Conservation (phyloP, 2,329 filamentous ascomycete genomes). For the Cordyceps tenuipes region DNA sequence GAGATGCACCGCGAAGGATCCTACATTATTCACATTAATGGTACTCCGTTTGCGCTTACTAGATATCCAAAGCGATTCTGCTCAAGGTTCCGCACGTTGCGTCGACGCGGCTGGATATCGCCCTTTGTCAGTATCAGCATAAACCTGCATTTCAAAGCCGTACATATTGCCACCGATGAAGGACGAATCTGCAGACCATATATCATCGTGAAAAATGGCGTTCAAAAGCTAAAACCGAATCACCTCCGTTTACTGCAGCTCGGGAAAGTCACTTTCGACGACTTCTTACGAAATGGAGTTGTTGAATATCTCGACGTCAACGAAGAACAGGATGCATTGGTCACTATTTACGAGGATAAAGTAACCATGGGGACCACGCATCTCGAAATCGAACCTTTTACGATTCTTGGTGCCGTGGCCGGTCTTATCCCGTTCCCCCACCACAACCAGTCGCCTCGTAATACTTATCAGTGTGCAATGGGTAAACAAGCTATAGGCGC, state of each 20-base stretch:
- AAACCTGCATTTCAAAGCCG: slow-evolving; percentile 83
- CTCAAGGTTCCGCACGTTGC: slow-evolving; percentile 73
- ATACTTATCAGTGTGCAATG: slow-evolving; percentile 99
- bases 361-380: slow-evolving; percentile 82
- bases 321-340: slow-evolving; percentile 93
- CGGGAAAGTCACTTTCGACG: slow-evolving; percentile 83
- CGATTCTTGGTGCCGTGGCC: slow-evolving; percentile 87
- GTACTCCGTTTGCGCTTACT: slow-evolving; percentile 84
- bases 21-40: slow-evolving; percentile 92
- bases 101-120: slow-evolving; percentile 84
- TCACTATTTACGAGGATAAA: slow-evolving; percentile 80
- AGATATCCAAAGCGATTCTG: slow-evolving; percentile 80
- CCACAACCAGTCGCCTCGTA: slow-evolving; percentile 96
- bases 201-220: slow-evolving; percentile 85
- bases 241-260: slow-evolving; percentile 76
- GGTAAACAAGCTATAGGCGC: slow-evolving; percentile 99
- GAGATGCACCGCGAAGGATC: slow-evolving; percentile 79
- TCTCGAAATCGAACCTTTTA: slow-evolving; percentile 96
- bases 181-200: slow-evolving; percentile 92
- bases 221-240: slow-evolving; percentile 68
- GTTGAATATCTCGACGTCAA: slow-evolving; percentile 98
- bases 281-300: slow-evolving; percentile 81
- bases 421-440: slow-evolving; percentile 96
- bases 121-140: slow-evolving; percentile 96
- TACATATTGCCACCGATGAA: slow-evolving; percentile 95